Base-by-base conservation (phyloP, 2,329 filamentous ascomycete genomes). In the Alternaria sp. region DNA sequence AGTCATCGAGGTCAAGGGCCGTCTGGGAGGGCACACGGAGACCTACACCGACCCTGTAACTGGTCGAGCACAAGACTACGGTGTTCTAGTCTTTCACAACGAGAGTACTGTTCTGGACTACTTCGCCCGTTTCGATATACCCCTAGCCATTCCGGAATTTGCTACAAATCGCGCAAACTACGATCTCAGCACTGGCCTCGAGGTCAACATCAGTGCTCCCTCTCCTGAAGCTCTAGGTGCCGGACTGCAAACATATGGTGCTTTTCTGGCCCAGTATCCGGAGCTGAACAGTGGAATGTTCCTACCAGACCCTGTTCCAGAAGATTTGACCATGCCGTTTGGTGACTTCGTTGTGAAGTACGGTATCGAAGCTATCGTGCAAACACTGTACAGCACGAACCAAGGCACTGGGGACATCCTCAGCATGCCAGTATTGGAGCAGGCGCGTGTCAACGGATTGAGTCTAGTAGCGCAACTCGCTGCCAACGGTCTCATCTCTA, bases 311-410 rank as follows among this genome's bases (percentile, higher is more conserved):
- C 79, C 80, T 7, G 75, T 84, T 0, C 82, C 83, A 0, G 75
- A 79, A 30, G 83, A 84, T 42, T 72, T 87, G 2, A 67, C 82
- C 20, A 68, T 84, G 4, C 78, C 82, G 2, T 86, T 83, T 57
- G 78, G 81, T 18, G 76, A 83, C 4, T 85, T 85, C 56, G 74
- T 82, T 12, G 68, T 75, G 34, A 85, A 86, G 68, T 80, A 85
- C 69, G 69, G 75, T n/a, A 69, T 87, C 5, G 68, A 77, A 20
- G 80, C 76, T 28, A 73, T 81, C 2, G 28, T 51, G 2, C 48
- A 52, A 9, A 30, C 14, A 3, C 7, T 48, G 3, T 61, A 20
- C 4, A 12, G 14, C 3, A 30, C 54, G 12, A 59, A 47, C 3
- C 24, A 52, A 0, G 66, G 48, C 1, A 18, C 61, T 16, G 64